Percentiles rank a stretch among this genome's conserved stretches.
Conservation (phyloP, 2,329 filamentous ascomycete species). For the Elsinoe ampelina region DNA sequence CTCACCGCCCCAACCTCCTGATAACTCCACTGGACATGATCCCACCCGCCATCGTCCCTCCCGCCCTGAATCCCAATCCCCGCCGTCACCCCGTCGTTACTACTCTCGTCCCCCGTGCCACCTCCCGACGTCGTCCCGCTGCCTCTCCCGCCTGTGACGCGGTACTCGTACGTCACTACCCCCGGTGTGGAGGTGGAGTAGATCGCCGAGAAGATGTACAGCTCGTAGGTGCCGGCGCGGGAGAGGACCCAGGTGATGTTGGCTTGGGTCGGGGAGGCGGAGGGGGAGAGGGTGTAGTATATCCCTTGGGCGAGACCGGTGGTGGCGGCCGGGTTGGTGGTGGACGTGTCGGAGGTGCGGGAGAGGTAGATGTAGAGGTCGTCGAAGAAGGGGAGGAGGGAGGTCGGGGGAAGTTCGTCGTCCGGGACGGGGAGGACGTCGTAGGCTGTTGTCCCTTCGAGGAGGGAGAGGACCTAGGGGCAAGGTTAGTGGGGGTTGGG, state of each 20-base stretch:
- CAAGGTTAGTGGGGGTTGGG: background rate
- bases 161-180: constrained; percentile 24
- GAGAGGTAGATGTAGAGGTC: constrained; percentile 24
- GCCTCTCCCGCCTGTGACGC: constrained; percentile 19
- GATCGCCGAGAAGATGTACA: constrained; percentile 26
- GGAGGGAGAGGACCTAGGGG: constrained; percentile 22
- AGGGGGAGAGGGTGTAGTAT: constrained; percentile 22
- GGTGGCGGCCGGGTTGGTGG: background rate
- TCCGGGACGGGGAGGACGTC: constrained; percentile 20
- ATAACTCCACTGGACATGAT: constrained; percentile 21
- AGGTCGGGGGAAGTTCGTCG: constrained; percentile 19
- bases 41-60: constrained; percentile 18
- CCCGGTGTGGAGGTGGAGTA: constrained; percentile 24
- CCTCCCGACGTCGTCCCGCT: background rate
- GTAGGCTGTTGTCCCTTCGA: constrained; percentile 22
- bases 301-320: constrained; percentile 22
- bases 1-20: constrained; percentile 15
- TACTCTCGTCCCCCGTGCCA: background rate
- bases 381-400: constrained; percentile 26
- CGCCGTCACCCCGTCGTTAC: constrained; percentile 11
- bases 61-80: constrained; percentile 14
- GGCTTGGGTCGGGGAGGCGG: constrained; percentile 15
- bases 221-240: constrained; percentile 16
- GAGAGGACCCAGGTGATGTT: constrained; percentile 24
- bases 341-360: constrained; percentile 3